Conservation (phyloP, 352 stramenopile species). For the Phytophthora europaea region DNA sequence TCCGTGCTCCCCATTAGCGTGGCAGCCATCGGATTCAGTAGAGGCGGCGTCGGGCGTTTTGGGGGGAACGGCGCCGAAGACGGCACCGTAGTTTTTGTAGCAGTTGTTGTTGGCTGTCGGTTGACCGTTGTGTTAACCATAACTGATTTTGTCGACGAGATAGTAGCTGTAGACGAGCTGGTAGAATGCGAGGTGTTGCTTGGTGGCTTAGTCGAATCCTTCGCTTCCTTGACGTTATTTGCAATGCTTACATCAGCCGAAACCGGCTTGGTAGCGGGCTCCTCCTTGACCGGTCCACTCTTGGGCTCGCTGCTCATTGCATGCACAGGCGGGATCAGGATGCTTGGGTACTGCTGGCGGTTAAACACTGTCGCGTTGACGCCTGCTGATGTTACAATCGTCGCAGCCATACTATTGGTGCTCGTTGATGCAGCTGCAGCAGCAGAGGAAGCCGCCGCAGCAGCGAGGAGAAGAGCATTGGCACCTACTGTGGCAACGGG, state of each 20-base stretch:
- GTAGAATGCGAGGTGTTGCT: slow-evolving; percentile 11
- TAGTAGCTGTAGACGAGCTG: neutral
- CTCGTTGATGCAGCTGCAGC: slow-evolving; percentile 17
- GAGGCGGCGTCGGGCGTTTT: slow-evolving; percentile 15
- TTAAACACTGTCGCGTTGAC: slow-evolving; percentile 54
- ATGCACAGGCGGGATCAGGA: slow-evolving; percentile 50
- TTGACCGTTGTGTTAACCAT: slow-evolving; percentile 5
- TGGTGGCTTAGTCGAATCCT: slow-evolving; percentile 8
- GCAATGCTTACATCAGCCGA: neutral
- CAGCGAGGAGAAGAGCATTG: slow-evolving; percentile 33
- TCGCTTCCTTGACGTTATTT: slow-evolving; percentile 18
- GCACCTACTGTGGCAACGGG: slow-evolving; percentile 17
- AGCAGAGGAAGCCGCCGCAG: slow-evolving; percentile 19
- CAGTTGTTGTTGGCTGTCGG: slow-evolving; percentile 12
- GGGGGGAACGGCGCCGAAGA: slow-evolving; percentile 15
- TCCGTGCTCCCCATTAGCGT: slow-evolving; percentile 60
- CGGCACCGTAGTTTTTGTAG: neutral
- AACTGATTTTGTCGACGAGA: slow-evolving; percentile 1
- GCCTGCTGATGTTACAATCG: slow-evolving; percentile 15
- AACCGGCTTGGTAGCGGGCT: slow-evolving; percentile 10
- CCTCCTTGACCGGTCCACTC: slow-evolving; percentile 20
- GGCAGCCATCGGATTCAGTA: slow-evolving; percentile 40
- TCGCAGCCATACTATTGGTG: slow-evolving; percentile 10
- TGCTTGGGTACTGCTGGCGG: slow-evolving; percentile 68
- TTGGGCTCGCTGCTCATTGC: slow-evolving; percentile 25